These are phyloP conservation scores for Pythium coloratum DNA, from an alignment of 352 stramenopile species.

Conservation along the genomic window DNA sequence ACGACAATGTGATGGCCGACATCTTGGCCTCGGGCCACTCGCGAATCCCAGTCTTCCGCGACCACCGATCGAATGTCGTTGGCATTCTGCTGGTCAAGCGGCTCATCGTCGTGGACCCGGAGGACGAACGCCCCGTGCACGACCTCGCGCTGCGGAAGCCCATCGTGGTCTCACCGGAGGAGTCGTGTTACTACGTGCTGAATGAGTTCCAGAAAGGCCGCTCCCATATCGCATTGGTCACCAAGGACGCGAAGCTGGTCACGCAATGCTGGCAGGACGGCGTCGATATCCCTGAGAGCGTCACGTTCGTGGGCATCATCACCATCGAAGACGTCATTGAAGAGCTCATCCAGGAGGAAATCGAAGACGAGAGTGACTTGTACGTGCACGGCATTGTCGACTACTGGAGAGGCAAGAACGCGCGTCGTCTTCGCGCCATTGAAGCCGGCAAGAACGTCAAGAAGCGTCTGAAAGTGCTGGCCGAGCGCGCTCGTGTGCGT, in stretches of 20 bases:
- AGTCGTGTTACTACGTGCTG: slow-evolving; percentile 86
- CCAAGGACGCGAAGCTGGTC: slow-evolving; percentile 49
- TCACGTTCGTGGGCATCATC: slow-evolving; percentile 82
- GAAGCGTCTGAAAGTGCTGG: slow-evolving; percentile 48
- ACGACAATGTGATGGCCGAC: slow-evolving; percentile 67
- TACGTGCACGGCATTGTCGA: slow-evolving; percentile 62
- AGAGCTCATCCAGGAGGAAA: slow-evolving; percentile 88
- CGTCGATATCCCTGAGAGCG: slow-evolving; percentile 36
- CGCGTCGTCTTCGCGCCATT: slow-evolving; percentile 36
- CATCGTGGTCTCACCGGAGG: slow-evolving; percentile 78
- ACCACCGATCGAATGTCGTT: slow-evolving; percentile 70
- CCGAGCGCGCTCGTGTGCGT: slow-evolving; percentile 47
- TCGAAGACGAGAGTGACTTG: slow-evolving; percentile 88
- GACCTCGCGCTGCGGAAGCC: slow-evolving; percentile 72
- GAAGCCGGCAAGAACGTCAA: slow-evolving; percentile 26
- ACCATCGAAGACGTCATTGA: slow-evolving; percentile 93
- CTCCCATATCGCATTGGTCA: slow-evolving; percentile 85
- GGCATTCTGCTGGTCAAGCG: slow-evolving; percentile 88
- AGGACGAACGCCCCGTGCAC: slow-evolving; percentile 61
- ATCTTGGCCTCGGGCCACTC: slow-evolving; percentile 87
- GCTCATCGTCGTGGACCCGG: slow-evolving; percentile 88
- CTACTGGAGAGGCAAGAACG: slow-evolving; percentile 48
- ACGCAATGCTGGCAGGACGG: slow-evolving; percentile 54
- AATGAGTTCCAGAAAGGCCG: slow-evolving; percentile 91
- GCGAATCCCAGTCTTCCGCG: slow-evolving; percentile 88